These are phyloP conservation scores for Kodamaea suecica DNA, from an alignment of 1,139 yeast genomes.

Conservation along the genomic window DNA sequence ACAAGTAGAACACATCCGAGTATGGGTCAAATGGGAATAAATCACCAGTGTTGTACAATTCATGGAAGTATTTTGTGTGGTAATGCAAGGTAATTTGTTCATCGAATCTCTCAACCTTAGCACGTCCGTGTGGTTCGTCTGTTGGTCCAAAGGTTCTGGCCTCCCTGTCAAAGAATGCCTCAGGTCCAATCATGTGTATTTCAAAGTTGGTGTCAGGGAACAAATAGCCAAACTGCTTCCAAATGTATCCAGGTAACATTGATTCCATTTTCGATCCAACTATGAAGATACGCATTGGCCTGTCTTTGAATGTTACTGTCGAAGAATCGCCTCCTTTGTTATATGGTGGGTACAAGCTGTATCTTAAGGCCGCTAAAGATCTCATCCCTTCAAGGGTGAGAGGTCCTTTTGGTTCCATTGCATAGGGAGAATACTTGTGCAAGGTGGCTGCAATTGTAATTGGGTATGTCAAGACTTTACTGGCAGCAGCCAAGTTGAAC, in stretches of 20 bases:
- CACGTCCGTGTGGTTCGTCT: constrained; percentile 47
- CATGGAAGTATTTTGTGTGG: constrained; percentile 90
- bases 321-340: constrained; percentile 41
- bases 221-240: constrained; percentile 89
- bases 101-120: constrained; percentile 72
- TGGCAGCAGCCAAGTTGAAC: constrained; percentile 91
- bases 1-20: constrained; percentile 83
- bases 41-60: constrained; percentile 85
- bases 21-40: constrained; percentile 98
- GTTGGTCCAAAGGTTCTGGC: constrained; percentile 37
- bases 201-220: constrained; percentile 84
- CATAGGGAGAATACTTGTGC: constrained; percentile 84
- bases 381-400: constrained; percentile 88
- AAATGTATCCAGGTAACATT: constrained; percentile 88
- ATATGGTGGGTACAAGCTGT: constrained; percentile 79
- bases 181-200: constrained; percentile 92
- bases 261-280: constrained; percentile 93
- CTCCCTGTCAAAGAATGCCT: constrained; percentile 68
- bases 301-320: constrained; percentile 57
- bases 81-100: constrained; percentile 71
- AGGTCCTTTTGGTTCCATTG: constrained; percentile 79
- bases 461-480: constrained; percentile 92
- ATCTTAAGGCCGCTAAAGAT: constrained; percentile 85
- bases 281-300: constrained; percentile 86
- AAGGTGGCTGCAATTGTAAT: constrained; percentile 80